phyloP scores from a whole-genome alignment of 345 rosid genomes.

The Gossypium bickii region DNA sequence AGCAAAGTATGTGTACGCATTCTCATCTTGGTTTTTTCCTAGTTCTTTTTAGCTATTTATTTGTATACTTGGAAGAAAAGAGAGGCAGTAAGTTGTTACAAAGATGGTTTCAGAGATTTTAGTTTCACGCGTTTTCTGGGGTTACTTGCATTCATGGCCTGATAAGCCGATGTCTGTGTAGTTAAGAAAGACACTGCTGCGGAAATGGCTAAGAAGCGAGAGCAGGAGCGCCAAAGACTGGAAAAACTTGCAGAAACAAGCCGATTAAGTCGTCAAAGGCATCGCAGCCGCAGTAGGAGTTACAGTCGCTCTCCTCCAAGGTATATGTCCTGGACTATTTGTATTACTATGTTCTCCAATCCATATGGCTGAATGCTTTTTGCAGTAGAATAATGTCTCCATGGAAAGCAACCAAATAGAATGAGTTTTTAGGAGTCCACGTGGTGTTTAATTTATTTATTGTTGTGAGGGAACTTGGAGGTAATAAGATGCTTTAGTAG shows the following conservation, averaged over 20 bases:
- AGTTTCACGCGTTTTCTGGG: slow-evolving; percentile 11
- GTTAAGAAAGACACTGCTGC: slow-evolving; percentile 96
- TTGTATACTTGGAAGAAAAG: neutral
- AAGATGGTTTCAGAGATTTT: neutral
- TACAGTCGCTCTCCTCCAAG: slow-evolving; percentile 82
- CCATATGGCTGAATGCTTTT: neutral
- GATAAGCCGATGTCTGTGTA: slow-evolving; percentile 27
- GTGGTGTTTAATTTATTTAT: neutral
- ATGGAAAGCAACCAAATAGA: neutral
- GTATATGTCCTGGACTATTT: slow-evolving; percentile 27
- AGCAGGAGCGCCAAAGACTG: slow-evolving; percentile 86
- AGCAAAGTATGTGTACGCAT: slow-evolving; percentile 58
- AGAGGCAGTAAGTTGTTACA: neutral
- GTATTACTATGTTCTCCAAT: neutral
- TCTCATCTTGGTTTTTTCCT: neutral
- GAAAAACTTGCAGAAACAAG: slow-evolving; percentile 92
- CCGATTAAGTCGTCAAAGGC: slow-evolving; percentile 58
- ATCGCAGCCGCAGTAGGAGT: slow-evolving; percentile 80
- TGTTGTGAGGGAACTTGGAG: slow-evolving; percentile 9
- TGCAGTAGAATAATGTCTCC: neutral
- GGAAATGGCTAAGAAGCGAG: slow-evolving; percentile 87
- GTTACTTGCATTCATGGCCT: neutral
- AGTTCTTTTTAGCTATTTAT: neutral
- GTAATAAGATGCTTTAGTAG: neutral
- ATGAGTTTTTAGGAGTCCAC: neutral